Conservation (phyloP, 768 basidiomycete genomes). For the Termitomyces eurrhizus region DNA sequence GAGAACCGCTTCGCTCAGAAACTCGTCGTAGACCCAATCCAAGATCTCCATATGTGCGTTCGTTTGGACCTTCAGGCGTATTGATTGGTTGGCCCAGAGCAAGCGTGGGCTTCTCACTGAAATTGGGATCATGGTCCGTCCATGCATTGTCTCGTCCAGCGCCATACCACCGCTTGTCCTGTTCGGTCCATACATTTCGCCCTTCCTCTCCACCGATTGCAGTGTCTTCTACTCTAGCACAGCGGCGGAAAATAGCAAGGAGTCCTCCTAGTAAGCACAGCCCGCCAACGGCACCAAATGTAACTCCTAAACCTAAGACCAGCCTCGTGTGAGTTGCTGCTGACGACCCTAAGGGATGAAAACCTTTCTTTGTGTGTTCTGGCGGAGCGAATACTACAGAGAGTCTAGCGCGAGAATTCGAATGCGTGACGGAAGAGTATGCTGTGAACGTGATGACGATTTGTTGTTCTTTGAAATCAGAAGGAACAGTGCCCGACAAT, state of each 20-base stretch:
- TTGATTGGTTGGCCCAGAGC: slow-evolving; percentile 16
- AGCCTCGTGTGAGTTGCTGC: slow-evolving; percentile 43
- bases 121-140: slow-evolving; percentile 17
- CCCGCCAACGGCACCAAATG: slow-evolving; percentile 61
- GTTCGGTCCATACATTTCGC: slow-evolving; percentile 52
- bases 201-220: slow-evolving; percentile 61
- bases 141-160: slow-evolving; percentile 27
- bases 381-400: slow-evolving; percentile 41
- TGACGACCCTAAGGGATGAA: slow-evolving; percentile 33
- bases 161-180: slow-evolving; percentile 70
- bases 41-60: slow-evolving; percentile 26
- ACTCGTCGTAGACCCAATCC: slow-evolving; percentile 51
- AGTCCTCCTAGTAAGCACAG: slow-evolving; percentile 49
- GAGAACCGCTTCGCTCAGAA: slow-evolving; percentile 36
- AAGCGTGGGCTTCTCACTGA: slow-evolving; percentile 10
- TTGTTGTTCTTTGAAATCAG: slow-evolving; percentile 34
- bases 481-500: slow-evolving; percentile 57
- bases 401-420: slow-evolving; percentile 65
- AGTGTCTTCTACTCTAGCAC: slow-evolving; percentile 54
- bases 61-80: slow-evolving; percentile 12
- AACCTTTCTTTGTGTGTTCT: slow-evolving; percentile 34
- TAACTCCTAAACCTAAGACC: slow-evolving; percentile 54
- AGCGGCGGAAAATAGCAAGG: slow-evolving; percentile 54
- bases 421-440: slow-evolving; percentile 61
- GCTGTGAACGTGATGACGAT: slow-evolving; percentile 61